phyloP scores from a whole-genome alignment of 257 asterid genomes.

The Nicotiana sylvestris region DNA sequence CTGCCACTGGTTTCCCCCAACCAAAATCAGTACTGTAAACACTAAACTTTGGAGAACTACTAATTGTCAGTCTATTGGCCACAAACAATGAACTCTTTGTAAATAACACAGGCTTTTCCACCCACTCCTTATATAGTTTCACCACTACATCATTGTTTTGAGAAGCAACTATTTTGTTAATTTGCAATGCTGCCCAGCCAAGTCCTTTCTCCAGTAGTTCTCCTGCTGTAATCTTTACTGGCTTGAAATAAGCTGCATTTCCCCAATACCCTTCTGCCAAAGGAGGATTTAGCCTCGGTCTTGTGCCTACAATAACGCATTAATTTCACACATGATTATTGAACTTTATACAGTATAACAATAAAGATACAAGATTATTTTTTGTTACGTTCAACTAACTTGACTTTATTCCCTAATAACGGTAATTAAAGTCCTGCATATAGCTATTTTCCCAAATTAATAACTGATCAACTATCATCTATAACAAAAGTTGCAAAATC shows the following conservation, averaged over 20 bases:
- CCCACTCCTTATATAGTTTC: conserved; percentile 5
- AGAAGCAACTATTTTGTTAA: conserved; percentile 6
- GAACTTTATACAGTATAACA: too few relatives aligned
- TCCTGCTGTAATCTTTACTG: not conserved
- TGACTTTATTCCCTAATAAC: too few relatives aligned
- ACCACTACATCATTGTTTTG: not conserved
- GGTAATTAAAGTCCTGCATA: too few relatives aligned
- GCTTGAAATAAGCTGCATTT: conserved; percentile 8
- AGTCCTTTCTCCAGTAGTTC: not conserved
- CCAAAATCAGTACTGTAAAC: conserved; percentile 23
- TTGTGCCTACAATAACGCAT: conserved; percentile 11
- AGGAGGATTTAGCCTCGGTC: conserved; percentile 31
- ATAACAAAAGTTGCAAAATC: too few relatives aligned
- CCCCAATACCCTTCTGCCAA: conserved; percentile 40
- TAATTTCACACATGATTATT: too few relatives aligned
- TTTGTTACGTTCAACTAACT: too few relatives aligned
- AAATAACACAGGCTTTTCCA: not conserved
- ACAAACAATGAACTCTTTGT: too few relatives aligned
- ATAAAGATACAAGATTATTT: too few relatives aligned
- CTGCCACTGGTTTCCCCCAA: conserved; percentile 49
- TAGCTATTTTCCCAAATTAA: too few relatives aligned
- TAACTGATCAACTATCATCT: too few relatives aligned
- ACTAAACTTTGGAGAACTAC: conserved; percentile 44
- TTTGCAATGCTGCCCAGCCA: conserved; percentile 10
- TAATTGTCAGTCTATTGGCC: conserved; percentile 13